A percentile compares a stretch with the other conserved stretches of the same genome.
These are phyloP conservation scores for Phylloboletellus chloephorus DNA, from an alignment of 1,284 basidiomycete species.

Conservation along the genomic window DNA sequence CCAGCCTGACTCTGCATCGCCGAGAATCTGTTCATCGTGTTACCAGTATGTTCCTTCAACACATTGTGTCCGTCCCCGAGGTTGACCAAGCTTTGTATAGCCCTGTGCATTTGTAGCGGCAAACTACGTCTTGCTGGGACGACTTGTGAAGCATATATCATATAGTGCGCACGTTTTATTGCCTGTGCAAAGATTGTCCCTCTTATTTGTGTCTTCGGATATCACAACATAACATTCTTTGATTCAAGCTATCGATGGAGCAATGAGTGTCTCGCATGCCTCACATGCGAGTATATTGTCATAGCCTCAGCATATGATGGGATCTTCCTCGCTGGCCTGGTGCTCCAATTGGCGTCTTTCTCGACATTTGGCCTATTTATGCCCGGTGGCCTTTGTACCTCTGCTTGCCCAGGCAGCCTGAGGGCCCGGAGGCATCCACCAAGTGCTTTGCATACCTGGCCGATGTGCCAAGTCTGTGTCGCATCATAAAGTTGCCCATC, in stretches of 20 bases:
- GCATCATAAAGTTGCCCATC: too few species aligned
- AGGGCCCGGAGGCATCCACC: too few species aligned
- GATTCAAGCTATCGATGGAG: slow-evolving; percentile 43
- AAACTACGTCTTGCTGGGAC: slow-evolving; percentile 64
- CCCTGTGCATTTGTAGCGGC: slow-evolving; percentile 74
- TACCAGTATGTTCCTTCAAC: slow-evolving; percentile 41
- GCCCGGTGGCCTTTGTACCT: slow-evolving; percentile 55
- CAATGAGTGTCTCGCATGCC: slow-evolving; percentile 22
- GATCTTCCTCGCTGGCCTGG: slow-evolving; percentile 63
- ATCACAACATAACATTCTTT: slow-evolving; percentile 65
- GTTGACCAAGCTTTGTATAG: slow-evolving; percentile 9
- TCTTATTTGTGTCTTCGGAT: slow-evolving; percentile 54
- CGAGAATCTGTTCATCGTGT: slow-evolving; percentile 58
- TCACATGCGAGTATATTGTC: slow-evolving; percentile 37
- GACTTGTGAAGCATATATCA: slow-evolving; percentile 49
- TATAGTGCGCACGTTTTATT: slow-evolving; percentile 52
- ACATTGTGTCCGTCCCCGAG: background rate
- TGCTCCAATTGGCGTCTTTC: slow-evolving; percentile 61
- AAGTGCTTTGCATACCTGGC: too few species aligned
- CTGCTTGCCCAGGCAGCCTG: too few species aligned
- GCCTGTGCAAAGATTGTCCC: slow-evolving; percentile 46
- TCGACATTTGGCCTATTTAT: slow-evolving; percentile 55
- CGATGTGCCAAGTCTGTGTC: too few species aligned
- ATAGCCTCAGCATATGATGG: slow-evolving; percentile 46
- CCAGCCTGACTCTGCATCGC: slow-evolving; percentile 45